Conservation (phyloP, 805 yeast species). For the Tetrapisispora namnaoensis region DNA sequence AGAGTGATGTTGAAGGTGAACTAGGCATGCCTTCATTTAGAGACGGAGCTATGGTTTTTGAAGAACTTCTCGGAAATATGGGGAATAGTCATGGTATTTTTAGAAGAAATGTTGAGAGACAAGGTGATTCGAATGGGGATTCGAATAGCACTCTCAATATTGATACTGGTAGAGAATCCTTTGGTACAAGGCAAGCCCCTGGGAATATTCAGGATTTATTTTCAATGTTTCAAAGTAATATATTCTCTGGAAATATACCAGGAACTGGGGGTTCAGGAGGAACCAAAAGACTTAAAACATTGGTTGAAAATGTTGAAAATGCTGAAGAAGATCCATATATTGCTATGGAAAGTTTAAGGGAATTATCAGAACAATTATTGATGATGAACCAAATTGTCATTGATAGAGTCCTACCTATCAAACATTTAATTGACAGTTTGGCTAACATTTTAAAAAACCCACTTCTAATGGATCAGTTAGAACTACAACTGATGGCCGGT, state of each 20-base stretch:
- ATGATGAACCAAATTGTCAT: conserved; percentile 60
- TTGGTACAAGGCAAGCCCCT: conserved; percentile 9
- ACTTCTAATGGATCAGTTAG: conserved; percentile 50
- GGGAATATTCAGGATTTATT: conserved; percentile 15
- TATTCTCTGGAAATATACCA: conserved; percentile 9
- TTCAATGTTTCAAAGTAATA: conserved; percentile 1
- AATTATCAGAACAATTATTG: conserved; percentile 51
- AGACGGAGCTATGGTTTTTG: conserved; percentile 16
- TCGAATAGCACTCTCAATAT: not conserved
- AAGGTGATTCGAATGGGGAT: conserved; percentile 6
- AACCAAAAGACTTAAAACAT: conserved; percentile 16
- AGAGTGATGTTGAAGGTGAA: conserved; percentile 8
- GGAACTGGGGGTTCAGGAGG: conserved; percentile 9
- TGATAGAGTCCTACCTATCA: conserved; percentile 55
- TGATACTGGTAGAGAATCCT: conserved; percentile 1
- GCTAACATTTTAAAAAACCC: conserved; percentile 52
- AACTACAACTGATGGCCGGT: conserved; percentile 74
- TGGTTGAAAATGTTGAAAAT: conserved; percentile 21
- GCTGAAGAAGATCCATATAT: conserved; percentile 46
- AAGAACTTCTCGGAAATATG: conserved; percentile 20
- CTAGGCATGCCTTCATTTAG: not conserved
- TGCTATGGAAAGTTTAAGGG: conserved; percentile 54
- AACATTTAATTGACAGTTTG: conserved; percentile 43
- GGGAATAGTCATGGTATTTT: conserved; percentile 7
- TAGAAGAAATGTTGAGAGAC: conserved; percentile 6